phyloP scores from a whole-genome alignment of 306 rosid species.

The Vachellia pachyceras region DNA sequence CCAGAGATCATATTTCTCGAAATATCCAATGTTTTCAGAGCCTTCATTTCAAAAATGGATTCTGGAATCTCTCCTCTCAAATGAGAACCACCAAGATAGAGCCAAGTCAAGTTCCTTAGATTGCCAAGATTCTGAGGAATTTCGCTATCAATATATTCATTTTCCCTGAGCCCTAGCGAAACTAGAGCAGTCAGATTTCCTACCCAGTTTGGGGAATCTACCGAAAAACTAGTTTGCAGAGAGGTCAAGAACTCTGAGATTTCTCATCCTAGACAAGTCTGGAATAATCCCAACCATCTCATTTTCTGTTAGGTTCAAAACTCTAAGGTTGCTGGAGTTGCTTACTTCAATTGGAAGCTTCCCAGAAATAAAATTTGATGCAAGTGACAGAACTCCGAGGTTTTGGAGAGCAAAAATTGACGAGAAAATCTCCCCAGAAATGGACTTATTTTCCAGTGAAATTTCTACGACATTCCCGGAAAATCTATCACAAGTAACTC shows the following conservation, averaged over 20 bases:
- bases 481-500: slow-evolving; percentile 61
- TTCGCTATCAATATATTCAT: slow-evolving; percentile 53
- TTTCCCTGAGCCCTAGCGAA: slow-evolving; percentile 67
- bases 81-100: slow-evolving; percentile 64
- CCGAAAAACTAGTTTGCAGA: slow-evolving; percentile 68
- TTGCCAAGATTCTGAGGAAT: slow-evolving; percentile 70
- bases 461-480: slow-evolving; percentile 66
- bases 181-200: slow-evolving; percentile 63
- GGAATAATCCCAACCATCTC: slow-evolving; percentile 67
- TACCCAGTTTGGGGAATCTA: slow-evolving; percentile 72
- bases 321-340: slow-evolving; percentile 57
- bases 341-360: slow-evolving; percentile 62
- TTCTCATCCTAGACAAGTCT: slow-evolving; percentile 66
- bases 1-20: slow-evolving; percentile 83
- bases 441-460: slow-evolving; percentile 62
- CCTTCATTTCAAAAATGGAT: slow-evolving; percentile 66
- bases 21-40: slow-evolving; percentile 71
- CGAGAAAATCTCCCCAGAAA: slow-evolving; percentile 70
- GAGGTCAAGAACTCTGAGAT: slow-evolving; percentile 70
- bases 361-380: slow-evolving; percentile 68
- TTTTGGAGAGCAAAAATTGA: slow-evolving; percentile 60
- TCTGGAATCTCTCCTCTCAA: slow-evolving; percentile 87
- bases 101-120: slow-evolving; percentile 80
- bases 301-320: slow-evolving; percentile 70
- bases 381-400: slow-evolving; percentile 60